A percentile compares a stretch with the other conserved stretches of the same genome.
These are phyloP conservation scores for Suillus americanus DNA, from an alignment of 768 basidiomycete genomes.

Conservation along the genomic window DNA sequence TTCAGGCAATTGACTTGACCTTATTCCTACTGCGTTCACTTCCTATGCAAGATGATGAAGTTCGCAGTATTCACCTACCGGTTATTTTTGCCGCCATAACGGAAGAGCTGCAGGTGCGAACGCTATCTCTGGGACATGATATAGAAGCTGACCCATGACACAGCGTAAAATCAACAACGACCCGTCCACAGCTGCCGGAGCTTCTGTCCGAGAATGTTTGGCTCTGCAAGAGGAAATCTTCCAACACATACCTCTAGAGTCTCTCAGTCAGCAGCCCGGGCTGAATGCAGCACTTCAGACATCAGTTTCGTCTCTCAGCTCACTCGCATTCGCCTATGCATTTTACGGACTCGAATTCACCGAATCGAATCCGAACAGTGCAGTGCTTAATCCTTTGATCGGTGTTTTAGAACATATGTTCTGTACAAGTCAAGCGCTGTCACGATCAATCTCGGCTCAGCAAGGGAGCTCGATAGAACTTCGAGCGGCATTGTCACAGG, in stretches of 20 bases:
- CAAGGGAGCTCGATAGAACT: slow-evolving; percentile 31
- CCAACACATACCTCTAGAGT: slow-evolving; percentile 47
- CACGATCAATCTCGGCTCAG: slow-evolving; percentile 34
- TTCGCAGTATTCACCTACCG: slow-evolving; percentile 77
- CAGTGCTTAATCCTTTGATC: slow-evolving; percentile 46
- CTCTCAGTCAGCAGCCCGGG: slow-evolving; percentile 51
- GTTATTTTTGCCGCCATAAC: slow-evolving; percentile 69
- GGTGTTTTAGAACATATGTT: slow-evolving; percentile 57
- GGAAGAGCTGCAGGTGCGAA: slow-evolving; percentile 61
- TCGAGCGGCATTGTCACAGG: slow-evolving; percentile 53
- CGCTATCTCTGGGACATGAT: background rate
- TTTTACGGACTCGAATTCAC: slow-evolving; percentile 55
- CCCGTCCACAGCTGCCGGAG: slow-evolving; percentile 33
- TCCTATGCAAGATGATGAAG: slow-evolving; percentile 83
- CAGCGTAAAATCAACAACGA: slow-evolving; percentile 41
- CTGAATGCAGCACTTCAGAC: slow-evolving; percentile 37
- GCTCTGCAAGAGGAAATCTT: slow-evolving; percentile 55
- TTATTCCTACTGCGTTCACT: slow-evolving; percentile 75
- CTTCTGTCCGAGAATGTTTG: slow-evolving; percentile 41
- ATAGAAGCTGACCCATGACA: slow-evolving; percentile 8
- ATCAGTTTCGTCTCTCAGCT: slow-evolving; percentile 32
- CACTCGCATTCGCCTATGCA: slow-evolving; percentile 56
- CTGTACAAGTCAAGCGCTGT: slow-evolving; percentile 46
- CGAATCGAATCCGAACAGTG: slow-evolving; percentile 25
- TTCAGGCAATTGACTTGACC: slow-evolving; percentile 65